Percentiles rank a stretch among this genome's conserved stretches.
Conservation (phyloP, 2,329 filamentous ascomycete genomes). For the Escovopsis sp. region DNA sequence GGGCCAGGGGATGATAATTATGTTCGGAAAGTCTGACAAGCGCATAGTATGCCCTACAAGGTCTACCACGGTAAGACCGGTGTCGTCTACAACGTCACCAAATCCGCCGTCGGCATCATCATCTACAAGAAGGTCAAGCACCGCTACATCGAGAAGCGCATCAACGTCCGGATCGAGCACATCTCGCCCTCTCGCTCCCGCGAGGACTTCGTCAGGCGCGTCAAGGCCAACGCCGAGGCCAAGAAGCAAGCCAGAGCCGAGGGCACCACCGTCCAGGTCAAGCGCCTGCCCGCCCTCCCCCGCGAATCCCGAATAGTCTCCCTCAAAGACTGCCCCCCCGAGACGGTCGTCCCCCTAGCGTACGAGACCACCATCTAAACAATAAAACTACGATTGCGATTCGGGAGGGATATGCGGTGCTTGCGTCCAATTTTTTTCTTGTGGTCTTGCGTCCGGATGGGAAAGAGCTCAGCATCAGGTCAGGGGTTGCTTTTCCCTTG, state of each 20-base stretch:
- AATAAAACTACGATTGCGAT: slow-evolving; percentile 7
- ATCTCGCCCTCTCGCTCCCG: slow-evolving; percentile 84
- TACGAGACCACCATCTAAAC: slow-evolving; percentile 98
- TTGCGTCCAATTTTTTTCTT: slow-evolving; percentile 24
- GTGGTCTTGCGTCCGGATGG: slow-evolving; percentile 28
- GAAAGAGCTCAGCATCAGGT: slow-evolving; percentile 26
- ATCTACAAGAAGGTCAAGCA: slow-evolving; percentile 99
- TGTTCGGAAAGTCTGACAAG: slow-evolving; percentile 2
- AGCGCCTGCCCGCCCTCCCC: slow-evolving; percentile 73
- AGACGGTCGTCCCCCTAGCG: slow-evolving; percentile 80
- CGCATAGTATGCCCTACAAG: slow-evolving; percentile 85
- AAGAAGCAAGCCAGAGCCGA: slow-evolving; percentile 87
- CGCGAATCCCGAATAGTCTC: slow-evolving; percentile 68
- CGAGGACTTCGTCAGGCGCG: slow-evolving; percentile 89
- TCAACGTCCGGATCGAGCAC: slow-evolving; percentile 99
- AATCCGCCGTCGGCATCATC: slow-evolving; percentile 94
- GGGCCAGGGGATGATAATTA: too few relatives aligned
- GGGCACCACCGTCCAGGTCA: slow-evolving; percentile 77
- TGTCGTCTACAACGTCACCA: slow-evolving; percentile 98
- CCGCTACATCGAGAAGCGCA: slow-evolving; percentile 99
- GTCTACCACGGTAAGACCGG: slow-evolving; percentile 99
- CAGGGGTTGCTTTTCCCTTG: slow-evolving; percentile 25
- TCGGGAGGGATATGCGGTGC: slow-evolving; percentile 13
- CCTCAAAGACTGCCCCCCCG: slow-evolving; percentile 67
- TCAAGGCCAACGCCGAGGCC: slow-evolving; percentile 89